Evolutionary conservation across 371 early-diverging fungal species (phyloP), one percentile per base, ranked within the genome.

Genomic region (Syncephalastrum racemosum): DNA sequence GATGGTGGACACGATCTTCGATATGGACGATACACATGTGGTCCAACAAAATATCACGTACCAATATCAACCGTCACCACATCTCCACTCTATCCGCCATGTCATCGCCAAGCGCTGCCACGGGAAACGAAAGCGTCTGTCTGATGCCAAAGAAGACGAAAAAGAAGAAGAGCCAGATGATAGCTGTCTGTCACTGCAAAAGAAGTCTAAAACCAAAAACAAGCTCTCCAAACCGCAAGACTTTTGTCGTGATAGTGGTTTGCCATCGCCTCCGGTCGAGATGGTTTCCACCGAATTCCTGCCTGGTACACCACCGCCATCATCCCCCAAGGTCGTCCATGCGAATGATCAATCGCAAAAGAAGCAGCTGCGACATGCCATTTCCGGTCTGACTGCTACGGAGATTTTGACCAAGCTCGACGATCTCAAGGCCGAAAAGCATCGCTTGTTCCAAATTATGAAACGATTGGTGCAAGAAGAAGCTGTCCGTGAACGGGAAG

Each of bases 251-350:
- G 15, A 25, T 25, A 52, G 57, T 42, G 62, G 62, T 14, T 27
- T 62, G 36, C 62, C 62, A 4, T 56, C 57, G 16, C 62, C 62
- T 4, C 62, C 62, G 51, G 53, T 57, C 15, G 62, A 62, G 19
- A 56, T 27, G 27, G 27, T 7, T 46, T 46, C 53, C 62, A 36
- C 6, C 18, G 43, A 22, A 43, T 27, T 27, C 27, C 1, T 27
- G 27, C 27, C 27, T 27, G 27, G 27, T 3, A 27, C 27, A 27
- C 27, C 27, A 27, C 27, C 27, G 7, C 27, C 27, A 27, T 7
- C 27, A 7, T 27, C 27, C 7, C 27, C 27, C 27, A 27, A 27
- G 27, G 6, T 27, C 27, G 27, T 27, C 27, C 4, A 27, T 27
- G 43, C 20, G 36, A 53, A n/a, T 18, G 39, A 50, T 12, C 51